Evolutionary conservation across 352 stramenopile species (phyloP).

Genomic region (Globisporangium yorkense): DNA sequence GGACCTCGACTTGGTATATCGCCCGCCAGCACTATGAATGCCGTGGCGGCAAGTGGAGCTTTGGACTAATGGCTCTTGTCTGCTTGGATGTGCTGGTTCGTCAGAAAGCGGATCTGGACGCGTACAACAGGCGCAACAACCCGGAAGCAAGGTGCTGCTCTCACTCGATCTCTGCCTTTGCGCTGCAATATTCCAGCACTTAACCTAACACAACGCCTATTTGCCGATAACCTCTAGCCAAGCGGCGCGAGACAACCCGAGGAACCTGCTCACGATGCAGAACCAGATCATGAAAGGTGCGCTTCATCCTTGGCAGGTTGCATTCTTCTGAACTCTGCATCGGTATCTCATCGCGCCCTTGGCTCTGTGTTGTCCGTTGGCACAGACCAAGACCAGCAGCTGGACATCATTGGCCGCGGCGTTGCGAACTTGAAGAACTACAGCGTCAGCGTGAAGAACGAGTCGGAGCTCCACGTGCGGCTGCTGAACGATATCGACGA

Average conservation of each 20-base stretch:
- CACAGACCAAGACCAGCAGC: slow-evolving; percentile 82
- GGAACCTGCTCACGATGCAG: slow-evolving; percentile 74
- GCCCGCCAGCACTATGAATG: neutral
- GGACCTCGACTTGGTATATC: slow-evolving; percentile 45
- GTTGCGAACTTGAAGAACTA: slow-evolving; percentile 85
- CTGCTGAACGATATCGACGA: slow-evolving; percentile 87
- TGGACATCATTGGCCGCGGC: slow-evolving; percentile 76
- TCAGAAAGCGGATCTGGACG: slow-evolving; percentile 68
- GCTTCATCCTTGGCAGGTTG: neutral
- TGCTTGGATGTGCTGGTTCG: neutral
- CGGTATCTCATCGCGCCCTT: neutral
- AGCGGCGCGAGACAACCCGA: slow-evolving; percentile 24
- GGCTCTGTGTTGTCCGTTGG: neutral
- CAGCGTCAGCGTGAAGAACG: slow-evolving; percentile 83
- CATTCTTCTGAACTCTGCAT: neutral
- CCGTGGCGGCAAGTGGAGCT: neutral
- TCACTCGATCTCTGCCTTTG: neutral
- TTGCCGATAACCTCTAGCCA: slow-evolving; percentile 10
- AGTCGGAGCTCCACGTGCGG: slow-evolving; percentile 86
- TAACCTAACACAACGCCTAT: neutral
- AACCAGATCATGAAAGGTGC: slow-evolving; percentile 87
- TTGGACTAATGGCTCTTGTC: neutral
- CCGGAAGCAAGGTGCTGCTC: slow-evolving; percentile 10
- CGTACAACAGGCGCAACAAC: slow-evolving; percentile 60
- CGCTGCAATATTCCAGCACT: no score